Base-by-base conservation (phyloP, 1,139 yeast genomes). In the Saccharomyces uvarum region DNA sequence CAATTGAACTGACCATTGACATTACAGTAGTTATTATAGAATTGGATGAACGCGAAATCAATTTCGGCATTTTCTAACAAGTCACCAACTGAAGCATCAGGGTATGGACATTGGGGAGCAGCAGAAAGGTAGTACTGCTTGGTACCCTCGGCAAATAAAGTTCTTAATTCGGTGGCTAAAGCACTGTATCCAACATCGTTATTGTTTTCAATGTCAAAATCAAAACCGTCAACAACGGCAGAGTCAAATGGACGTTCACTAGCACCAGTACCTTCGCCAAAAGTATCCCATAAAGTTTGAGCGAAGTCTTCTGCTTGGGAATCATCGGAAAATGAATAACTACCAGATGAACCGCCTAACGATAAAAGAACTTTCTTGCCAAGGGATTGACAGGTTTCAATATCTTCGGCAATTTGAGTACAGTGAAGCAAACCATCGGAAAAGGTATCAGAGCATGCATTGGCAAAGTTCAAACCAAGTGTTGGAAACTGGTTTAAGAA, bases 61-160 rank as follows among this genome's bases (percentile, higher is more conserved):
- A 91, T 75, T 48, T 80, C 76, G 21, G 87, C 81, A 42, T 78
- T 73, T 26, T 75, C 74, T 62, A 91, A 72, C 42, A 86, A 73
- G 54, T 82, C 81, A 58, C 96, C 95, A 48, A 86, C 83, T 48
- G 87, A 82, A 6, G 85, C 89, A 74, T 91, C 98, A 21, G 97
- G 98, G 69, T 84, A 88, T 19, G 85, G 87, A 75, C 98, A 91
- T 75, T 91, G 98, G 28, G 98, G 98, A 60, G 98, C 96, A 59
- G 97, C 97, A 53, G 96, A 82, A 51, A 91, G 75, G 70, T 87
- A 90, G 73, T 87, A 91, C 14, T 71, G 65, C 70, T 81, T 84
- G 21, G 86, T 76, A 63, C 83, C 84, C 24, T 74, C 68, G 19
- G 74, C 73, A 64, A 80, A 88, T 57, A 80, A 74, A 13, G 68